Conservation (phyloP, 805 yeast species). For the Wickerhamomyces rabaulensis region DNA sequence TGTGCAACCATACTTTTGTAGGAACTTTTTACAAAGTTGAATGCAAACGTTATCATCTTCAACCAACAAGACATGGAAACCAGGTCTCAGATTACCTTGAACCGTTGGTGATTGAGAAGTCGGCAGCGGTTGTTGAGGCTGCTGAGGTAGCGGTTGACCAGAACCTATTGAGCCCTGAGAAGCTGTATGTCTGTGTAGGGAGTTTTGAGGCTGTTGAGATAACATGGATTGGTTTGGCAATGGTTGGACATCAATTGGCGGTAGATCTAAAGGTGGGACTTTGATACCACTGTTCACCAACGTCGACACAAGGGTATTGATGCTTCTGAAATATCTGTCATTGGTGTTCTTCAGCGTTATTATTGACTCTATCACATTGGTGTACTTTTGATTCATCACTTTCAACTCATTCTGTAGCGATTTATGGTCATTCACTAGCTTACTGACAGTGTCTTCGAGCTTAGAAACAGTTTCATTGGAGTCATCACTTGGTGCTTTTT, state of each 20-base stretch:
- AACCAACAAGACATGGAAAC: conserved; percentile 68
- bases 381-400: conserved; percentile 50
- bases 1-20: conserved; percentile 84
- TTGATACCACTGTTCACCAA: conserved; percentile 58
- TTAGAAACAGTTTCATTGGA: conserved; percentile 11
- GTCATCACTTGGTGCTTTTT: conserved; percentile 31
- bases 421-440: conserved; percentile 27
- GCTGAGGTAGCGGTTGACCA: background rate
- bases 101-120: conserved; percentile 4
- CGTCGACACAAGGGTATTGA: conserved; percentile 44
- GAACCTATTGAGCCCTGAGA: conserved; percentile 2
- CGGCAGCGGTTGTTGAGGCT: conserved; percentile 6
- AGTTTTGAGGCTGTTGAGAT: conserved; percentile 10
- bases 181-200: background rate
- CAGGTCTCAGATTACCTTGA: conserved; percentile 26
- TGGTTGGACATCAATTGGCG: conserved; percentile 23
- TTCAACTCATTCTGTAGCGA: conserved; percentile 31
- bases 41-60: conserved; percentile 83
- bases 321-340: conserved; percentile 50
- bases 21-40: conserved; percentile 74
- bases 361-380: conserved; percentile 57
- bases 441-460: conserved; percentile 15
- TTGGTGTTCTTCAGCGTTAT: conserved; percentile 50
- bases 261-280: conserved; percentile 59
- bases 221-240: conserved; percentile 7